A percentile compares a stretch with the other conserved stretches of the same genome.
Conservation (phyloP, 768 basidiomycete genomes). For the Hemileccinum rubropunctum region DNA sequence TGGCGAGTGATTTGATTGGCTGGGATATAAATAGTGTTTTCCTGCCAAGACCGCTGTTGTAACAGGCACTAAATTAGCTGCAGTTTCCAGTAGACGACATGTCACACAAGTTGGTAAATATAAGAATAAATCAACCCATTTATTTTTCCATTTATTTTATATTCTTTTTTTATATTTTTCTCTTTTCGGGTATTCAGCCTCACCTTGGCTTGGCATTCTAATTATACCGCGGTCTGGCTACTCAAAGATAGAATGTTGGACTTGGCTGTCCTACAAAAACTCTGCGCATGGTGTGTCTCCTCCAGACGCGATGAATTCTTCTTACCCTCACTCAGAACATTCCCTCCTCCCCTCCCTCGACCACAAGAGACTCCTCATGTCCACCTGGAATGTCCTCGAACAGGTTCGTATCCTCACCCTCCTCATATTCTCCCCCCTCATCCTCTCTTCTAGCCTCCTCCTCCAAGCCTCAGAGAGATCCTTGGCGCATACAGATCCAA, state of each 20-base stretch:
- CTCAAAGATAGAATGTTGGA: slow-evolving; percentile 46
- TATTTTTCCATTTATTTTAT: no score
- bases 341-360: slow-evolving; percentile 19
- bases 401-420: slow-evolving; percentile 33
- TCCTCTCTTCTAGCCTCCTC: slow-evolving; percentile 51
- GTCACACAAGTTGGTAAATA: no score
- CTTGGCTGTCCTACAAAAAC: slow-evolving; percentile 46
- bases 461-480: slow-evolving; percentile 82
- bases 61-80: slow-evolving; percentile 29
- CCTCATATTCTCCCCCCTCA: neutral
- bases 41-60: slow-evolving; percentile 30
- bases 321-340: slow-evolving; percentile 17
- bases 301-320: slow-evolving; percentile 28
- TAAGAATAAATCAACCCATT: no score
- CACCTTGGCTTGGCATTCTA: slow-evolving; percentile 45
- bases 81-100: no score
- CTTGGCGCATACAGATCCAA: slow-evolving; percentile 79
- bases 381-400: slow-evolving; percentile 46
- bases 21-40: slow-evolving; percentile 30
- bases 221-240: slow-evolving; percentile 34
- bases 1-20: slow-evolving; percentile 22
- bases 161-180: slow-evolving; percentile 9
- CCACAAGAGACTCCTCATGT: slow-evolving; percentile 36
- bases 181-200: slow-evolving; percentile 34
- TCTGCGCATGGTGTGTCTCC: slow-evolving; percentile 20